phyloP scores from a whole-genome alignment of 768 basidiomycete species.

The Suillus occidentalis region DNA sequence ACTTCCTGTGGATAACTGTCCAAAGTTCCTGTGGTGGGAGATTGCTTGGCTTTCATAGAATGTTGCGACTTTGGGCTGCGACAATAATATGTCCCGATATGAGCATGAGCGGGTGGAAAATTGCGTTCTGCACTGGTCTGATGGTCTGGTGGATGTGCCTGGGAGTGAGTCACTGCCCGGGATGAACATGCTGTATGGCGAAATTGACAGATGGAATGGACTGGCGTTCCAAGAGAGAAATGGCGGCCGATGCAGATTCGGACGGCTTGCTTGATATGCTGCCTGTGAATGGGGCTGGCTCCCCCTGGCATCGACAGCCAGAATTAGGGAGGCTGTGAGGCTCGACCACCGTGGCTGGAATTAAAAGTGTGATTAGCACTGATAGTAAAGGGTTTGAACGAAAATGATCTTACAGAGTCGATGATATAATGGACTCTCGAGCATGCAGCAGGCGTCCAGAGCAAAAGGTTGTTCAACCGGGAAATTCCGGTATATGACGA shows the following conservation, averaged over 20 bases:
- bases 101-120: constrained; percentile 6
- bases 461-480: constrained; percentile 3
- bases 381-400: neutral
- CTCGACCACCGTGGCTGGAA: constrained; percentile 36
- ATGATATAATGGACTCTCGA: neutral
- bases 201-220: constrained; percentile 11
- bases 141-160: constrained; percentile 15
- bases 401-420: constrained; percentile 1
- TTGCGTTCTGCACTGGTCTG: constrained; percentile 10
- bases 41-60: neutral
- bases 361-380: neutral
- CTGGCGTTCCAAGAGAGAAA: constrained; percentile 15
- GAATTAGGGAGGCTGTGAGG: constrained; percentile 35
- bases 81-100: constrained; percentile 3
- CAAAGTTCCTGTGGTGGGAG: neutral
- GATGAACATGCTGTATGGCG: constrained; percentile 26
- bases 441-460: neutral
- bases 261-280: constrained; percentile 45
- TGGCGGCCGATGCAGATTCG: constrained; percentile 20
- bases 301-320: constrained; percentile 78
- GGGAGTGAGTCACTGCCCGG: constrained; percentile 16
- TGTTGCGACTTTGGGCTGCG: neutral
- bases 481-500: neutral
- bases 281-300: constrained; percentile 53
- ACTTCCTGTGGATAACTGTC: constrained; percentile 26